A percentile compares a stretch with the other conserved stretches of the same genome.
Conservation (phyloP, 2,329 filamentous ascomycete species). For the Apiospora aurea region DNA sequence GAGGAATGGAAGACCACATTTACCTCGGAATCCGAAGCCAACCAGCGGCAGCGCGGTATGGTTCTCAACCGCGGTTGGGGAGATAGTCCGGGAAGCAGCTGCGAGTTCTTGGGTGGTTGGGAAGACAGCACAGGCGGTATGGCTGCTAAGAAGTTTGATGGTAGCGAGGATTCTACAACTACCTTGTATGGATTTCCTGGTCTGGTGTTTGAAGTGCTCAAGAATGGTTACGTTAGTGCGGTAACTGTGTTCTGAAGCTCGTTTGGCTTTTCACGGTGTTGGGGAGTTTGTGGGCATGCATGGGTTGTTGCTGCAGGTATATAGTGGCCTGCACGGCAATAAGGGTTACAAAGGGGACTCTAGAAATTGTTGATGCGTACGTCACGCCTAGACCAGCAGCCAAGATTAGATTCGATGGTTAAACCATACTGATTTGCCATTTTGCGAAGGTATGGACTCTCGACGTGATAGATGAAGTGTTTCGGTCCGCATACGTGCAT, state of each 20-base stretch:
- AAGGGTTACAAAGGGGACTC: background rate
- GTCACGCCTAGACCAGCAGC: background rate
- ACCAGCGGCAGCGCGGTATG: slow-evolving; percentile 73
- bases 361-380: slow-evolving; percentile 14
- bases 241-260: slow-evolving; percentile 78
- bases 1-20: slow-evolving; percentile 75
- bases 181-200: slow-evolving; percentile 94
- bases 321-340: background rate
- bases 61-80: slow-evolving; percentile 91
- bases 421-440: background rate
- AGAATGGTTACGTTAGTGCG: slow-evolving; percentile 88
- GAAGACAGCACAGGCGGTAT: slow-evolving; percentile 71
- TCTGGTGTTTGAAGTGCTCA: slow-evolving; percentile 92
- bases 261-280: slow-evolving; percentile 3
- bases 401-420: background rate
- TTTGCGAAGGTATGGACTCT: background rate
- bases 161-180: slow-evolving; percentile 69
- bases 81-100: slow-evolving; percentile 88
- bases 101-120: slow-evolving; percentile 85
- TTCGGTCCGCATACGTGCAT: background rate
- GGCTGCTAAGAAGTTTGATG: slow-evolving; percentile 59
- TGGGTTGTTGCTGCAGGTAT: background rate
- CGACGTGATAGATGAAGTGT: background rate
- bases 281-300: slow-evolving; percentile 5
- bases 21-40: slow-evolving; percentile 58